Evolutionary conservation across 2,329 filamentous ascomycete genomes (phyloP).

Genomic region (Talaromyces sp.): DNA sequence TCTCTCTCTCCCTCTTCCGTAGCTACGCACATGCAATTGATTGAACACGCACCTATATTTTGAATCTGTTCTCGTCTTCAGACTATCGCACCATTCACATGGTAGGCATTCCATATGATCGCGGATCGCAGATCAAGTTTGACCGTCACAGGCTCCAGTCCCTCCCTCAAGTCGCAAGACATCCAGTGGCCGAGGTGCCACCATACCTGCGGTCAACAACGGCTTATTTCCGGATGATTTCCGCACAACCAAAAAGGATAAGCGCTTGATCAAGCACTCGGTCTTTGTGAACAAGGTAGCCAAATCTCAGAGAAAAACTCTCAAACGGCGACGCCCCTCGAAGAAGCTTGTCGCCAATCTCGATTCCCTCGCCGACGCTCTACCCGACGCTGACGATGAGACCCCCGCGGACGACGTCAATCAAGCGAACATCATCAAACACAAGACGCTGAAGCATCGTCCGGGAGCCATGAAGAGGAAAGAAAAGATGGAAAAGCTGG

Average conservation of each 20-base stretch:
- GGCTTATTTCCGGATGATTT: slow-evolving; percentile 48
- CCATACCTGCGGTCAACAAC: slow-evolving; percentile 14
- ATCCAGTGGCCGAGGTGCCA: slow-evolving; percentile 18
- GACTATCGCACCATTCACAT: not conserved
- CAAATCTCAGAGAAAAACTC: slow-evolving; percentile 54
- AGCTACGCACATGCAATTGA: not conserved
- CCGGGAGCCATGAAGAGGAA: slow-evolving; percentile 80
- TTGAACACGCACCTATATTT: not conserved
- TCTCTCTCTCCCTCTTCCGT: too few species aligned
- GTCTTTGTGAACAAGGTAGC: slow-evolving; percentile 72
- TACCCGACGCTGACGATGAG: slow-evolving; percentile 60
- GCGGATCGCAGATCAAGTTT: not conserved
- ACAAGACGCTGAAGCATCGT: slow-evolving; percentile 69
- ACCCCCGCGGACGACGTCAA: slow-evolving; percentile 45
- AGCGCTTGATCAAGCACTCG: slow-evolving; percentile 75
- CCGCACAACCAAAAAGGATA: slow-evolving; percentile 73
- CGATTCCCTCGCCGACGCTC: slow-evolving; percentile 71
- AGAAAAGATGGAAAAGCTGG: slow-evolving; percentile 71
- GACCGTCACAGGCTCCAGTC: slow-evolving; percentile 14
- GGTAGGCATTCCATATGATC: slow-evolving; percentile 4
- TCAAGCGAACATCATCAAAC: slow-evolving; percentile 66
- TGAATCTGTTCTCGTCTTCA: not conserved
- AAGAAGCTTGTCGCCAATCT: slow-evolving; percentile 77
- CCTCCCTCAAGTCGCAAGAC: slow-evolving; percentile 15
- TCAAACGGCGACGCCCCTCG: slow-evolving; percentile 63